These are phyloP conservation scores for Phytophthora citrophthora DNA, from an alignment of 352 stramenopile species.

Conservation along the genomic window DNA sequence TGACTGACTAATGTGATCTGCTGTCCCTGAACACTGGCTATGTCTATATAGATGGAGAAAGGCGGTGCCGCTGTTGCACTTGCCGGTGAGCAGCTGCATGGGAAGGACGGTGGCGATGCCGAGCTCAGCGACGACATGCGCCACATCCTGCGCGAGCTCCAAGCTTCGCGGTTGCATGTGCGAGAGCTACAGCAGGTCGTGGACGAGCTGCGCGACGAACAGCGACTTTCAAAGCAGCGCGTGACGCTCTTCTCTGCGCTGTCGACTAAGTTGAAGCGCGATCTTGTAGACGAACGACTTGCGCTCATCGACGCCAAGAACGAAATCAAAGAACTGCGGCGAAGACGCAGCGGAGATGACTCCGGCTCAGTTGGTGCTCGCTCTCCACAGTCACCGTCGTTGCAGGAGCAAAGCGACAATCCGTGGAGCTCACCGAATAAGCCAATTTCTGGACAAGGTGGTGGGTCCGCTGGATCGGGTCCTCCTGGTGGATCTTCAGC, in stretches of 20 bases:
- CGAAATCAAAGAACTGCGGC: constrained; percentile 61
- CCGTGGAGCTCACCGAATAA: constrained; percentile 58
- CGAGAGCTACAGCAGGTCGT: constrained; percentile 52
- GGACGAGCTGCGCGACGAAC: constrained; percentile 60
- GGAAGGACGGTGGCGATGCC: constrained; percentile 22
- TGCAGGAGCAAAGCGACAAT: constrained; percentile 49
- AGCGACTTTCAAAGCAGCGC: constrained; percentile 56
- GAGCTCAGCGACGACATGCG: constrained; percentile 35
- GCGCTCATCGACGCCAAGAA: constrained; percentile 77
- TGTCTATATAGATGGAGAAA: constrained; percentile 58
- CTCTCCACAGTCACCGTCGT: constrained; percentile 38
- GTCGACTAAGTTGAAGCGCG: constrained; percentile 68
- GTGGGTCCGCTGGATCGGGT: constrained; percentile 19
- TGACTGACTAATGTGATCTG: constrained; percentile 45
- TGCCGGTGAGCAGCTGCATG: constrained; percentile 38
- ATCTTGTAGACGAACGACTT: constrained; percentile 79
- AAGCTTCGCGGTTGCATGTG: constrained; percentile 37
- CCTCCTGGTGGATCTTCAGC: constrained; percentile 12
- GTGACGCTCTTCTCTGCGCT: constrained; percentile 64
- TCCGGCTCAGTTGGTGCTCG: constrained; percentile 19
- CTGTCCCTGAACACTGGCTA: constrained; percentile 50
- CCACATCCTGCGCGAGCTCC: constrained; percentile 37
- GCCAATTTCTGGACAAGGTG: constrained; percentile 21
- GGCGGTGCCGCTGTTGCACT: constrained; percentile 37
- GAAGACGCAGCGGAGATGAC: constrained; percentile 32